phyloP scores from a whole-genome alignment of 768 basidiomycete genomes.

The Pleurotus sapidus region DNA sequence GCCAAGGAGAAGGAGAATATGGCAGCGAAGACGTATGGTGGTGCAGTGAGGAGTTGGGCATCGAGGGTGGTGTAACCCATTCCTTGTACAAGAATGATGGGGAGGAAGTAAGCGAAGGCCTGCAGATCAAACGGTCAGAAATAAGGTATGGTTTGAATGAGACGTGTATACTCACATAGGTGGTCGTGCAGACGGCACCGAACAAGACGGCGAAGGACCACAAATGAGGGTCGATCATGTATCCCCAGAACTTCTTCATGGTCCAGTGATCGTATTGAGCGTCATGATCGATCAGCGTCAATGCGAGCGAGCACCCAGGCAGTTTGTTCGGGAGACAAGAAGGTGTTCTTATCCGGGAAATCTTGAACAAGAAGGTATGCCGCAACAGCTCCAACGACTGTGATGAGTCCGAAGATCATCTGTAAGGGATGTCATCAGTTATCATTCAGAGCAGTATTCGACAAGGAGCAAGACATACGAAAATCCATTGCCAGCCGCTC shows the following conservation, averaged over 20 bases:
- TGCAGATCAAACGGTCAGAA: not conserved
- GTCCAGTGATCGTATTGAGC: conserved; percentile 32
- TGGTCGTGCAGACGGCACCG: conserved; percentile 26
- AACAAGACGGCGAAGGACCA: conserved; percentile 31
- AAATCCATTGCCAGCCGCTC: conserved; percentile 35
- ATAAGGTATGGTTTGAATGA: not conserved
- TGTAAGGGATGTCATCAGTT: not conserved
- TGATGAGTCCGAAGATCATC: conserved; percentile 25
- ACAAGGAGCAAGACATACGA: conserved; percentile 17
- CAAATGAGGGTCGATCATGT: conserved; percentile 32
- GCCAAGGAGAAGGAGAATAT: conserved; percentile 34
- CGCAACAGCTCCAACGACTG: conserved; percentile 24
- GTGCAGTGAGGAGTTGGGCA: conserved; percentile 31
- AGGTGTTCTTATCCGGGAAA: conserved; percentile 32
- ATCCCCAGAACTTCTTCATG: conserved; percentile 25
- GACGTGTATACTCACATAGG: conserved; percentile 23
- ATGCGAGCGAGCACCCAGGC: conserved; percentile 26
- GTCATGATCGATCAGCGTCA: conserved; percentile 35
- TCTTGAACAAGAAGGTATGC: conserved; percentile 30
- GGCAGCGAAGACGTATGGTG: conserved; percentile 31
- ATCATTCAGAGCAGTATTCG: not conserved
- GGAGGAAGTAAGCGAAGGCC: conserved; percentile 26
- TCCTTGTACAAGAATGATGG: conserved; percentile 26
- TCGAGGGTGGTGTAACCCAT: conserved; percentile 29
- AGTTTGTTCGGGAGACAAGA: conserved; percentile 33